Conservation (phyloP, 2,329 filamentous ascomycete species). For the Epichloe glyceriae region DNA sequence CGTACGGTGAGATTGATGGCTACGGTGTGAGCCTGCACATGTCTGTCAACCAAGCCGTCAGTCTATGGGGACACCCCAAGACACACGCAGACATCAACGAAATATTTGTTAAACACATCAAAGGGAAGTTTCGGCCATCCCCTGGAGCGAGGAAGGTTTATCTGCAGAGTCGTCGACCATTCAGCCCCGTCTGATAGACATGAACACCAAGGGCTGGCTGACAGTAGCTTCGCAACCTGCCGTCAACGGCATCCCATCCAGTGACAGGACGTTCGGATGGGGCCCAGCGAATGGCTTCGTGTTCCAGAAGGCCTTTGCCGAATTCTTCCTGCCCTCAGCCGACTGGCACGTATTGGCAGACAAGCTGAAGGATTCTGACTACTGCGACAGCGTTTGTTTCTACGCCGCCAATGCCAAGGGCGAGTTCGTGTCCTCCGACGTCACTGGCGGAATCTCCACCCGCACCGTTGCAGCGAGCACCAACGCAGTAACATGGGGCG, state of each 20-base stretch:
- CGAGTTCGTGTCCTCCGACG: conserved; percentile 64
- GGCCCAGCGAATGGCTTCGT: conserved; percentile 86
- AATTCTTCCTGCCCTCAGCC: conserved; percentile 71
- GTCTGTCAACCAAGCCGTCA: conserved; percentile 68
- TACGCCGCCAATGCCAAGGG: conserved; percentile 71
- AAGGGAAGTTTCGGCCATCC: conserved; percentile 65
- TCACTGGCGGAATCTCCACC: conserved; percentile 21
- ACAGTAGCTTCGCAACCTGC: conserved; percentile 91
- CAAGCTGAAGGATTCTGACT: conserved; percentile 44
- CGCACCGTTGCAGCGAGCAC: conserved; percentile 41
- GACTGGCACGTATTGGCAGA: conserved; percentile 59
- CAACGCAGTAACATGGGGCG: conserved; percentile 94
- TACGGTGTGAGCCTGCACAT: conserved; percentile 95
- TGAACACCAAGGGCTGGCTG: conserved; percentile 86
- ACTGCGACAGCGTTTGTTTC: conserved; percentile 62
- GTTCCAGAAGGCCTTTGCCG: conserved; percentile 96
- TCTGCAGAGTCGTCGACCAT: conserved; percentile 77
- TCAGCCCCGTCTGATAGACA: conserved; percentile 54
- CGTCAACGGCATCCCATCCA: conserved; percentile 71
- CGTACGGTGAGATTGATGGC: conserved; percentile 95
- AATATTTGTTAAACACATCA: conserved; percentile 71
- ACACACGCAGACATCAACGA: conserved; percentile 58
- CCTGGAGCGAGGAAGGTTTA: conserved; percentile 86
- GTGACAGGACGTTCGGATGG: conserved; percentile 78
- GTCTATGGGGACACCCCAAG: conserved; percentile 72